Evolutionary conservation across 345 rosid species (phyloP), one percentile per base, ranked within the genome.

Genomic region (Lumnitzera littorea): DNA sequence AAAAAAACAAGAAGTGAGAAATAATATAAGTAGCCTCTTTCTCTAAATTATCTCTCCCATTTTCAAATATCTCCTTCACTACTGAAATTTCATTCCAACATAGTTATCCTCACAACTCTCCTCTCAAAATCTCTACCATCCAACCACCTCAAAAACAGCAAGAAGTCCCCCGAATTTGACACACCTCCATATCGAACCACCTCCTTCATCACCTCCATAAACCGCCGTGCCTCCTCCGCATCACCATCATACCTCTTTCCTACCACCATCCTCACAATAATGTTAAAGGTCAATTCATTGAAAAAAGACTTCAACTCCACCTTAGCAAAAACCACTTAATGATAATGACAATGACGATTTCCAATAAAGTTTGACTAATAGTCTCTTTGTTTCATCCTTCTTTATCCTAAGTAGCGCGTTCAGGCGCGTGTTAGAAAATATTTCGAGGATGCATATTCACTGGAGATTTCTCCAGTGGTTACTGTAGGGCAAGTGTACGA

Each of bases 401-500:
- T 79, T 58, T 24, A 76, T 64, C 48, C 50, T 23, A 4, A 41
- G 36, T 41, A 65, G 63, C 47, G 16, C 41, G 20, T 62, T 48
- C 36, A 82, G 74, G 7, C 76, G 69, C 54, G 57, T 56, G 14
- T 70, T 29, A 14, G 86, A 78, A 64, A 82, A 78, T 11, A 82
- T 59, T 14, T 78, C 74, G 2, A 71, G 55, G 15, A 75, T 20
- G 7, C 72, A 66, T 24, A 81, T 62, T 15, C 79, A 72, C 54
- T 81, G 71, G 25, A 81, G 72, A 73, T 55, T 78, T 20, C 86
- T 77, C 83, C 79, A 78, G 51, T 75, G 86, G 20, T 73, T 72
- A 3, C 83, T 77, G 13, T 71, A 78, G 14, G 81, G 50, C 7
- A 78, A 56, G 12, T 56, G 36, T 3, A 46, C 29, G 48, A 76